Evolutionary conservation across 129 eudicot genomes (phyloP).

Genomic region (Lonicera japonica): DNA sequence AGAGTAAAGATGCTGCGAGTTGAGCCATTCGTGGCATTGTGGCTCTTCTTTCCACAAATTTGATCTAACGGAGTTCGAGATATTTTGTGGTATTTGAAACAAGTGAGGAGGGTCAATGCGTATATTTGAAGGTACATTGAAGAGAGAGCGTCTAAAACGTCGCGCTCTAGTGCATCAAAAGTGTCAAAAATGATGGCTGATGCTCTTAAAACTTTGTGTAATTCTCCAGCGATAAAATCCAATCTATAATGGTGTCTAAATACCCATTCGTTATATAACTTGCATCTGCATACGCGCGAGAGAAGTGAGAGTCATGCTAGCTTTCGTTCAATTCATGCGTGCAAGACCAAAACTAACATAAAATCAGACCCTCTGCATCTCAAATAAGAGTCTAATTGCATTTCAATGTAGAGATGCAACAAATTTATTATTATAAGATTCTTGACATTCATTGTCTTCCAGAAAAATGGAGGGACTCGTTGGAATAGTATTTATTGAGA

Average conservation of each 20-base stretch:
- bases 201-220: conserved; percentile 19
- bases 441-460: too few relatives aligned
- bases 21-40: not conserved
- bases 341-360: too few relatives aligned
- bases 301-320: too few relatives aligned
- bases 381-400: too few relatives aligned
- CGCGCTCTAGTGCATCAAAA: not conserved
- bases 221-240: not conserved
- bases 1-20: not conserved
- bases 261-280: conserved; percentile 14
- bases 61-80: not conserved
- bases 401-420: too few relatives aligned
- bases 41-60: conserved; percentile 2
- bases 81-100: not conserved
- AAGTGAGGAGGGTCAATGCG: not conserved
- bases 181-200: conserved; percentile 11
- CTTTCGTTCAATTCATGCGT: too few relatives aligned
- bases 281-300: conserved; percentile 8
- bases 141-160: not conserved
- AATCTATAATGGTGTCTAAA: conserved; percentile 21
- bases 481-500: too few relatives aligned
- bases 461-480: too few relatives aligned
- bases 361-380: too few relatives aligned
- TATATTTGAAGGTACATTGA: not conserved
- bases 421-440: too few relatives aligned